These are phyloP conservation scores for Vanrija pseudolonga DNA, from an alignment of 1,284 basidiomycete species.

Conservation along the genomic window DNA sequence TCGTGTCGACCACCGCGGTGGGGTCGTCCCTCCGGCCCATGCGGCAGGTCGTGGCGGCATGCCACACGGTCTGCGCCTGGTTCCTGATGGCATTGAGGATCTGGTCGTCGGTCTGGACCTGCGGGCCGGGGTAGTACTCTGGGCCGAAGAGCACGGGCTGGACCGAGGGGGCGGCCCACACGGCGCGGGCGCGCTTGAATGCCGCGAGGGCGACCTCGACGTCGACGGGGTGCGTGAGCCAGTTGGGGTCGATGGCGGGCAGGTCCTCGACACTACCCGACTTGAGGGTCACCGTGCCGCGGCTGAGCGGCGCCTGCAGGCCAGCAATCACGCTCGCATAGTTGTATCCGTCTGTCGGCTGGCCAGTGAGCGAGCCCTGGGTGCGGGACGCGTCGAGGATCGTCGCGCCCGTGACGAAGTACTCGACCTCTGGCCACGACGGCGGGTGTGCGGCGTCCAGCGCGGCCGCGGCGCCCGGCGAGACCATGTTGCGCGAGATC, in stretches of 20 bases:
- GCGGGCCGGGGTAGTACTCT: conserved; percentile 1
- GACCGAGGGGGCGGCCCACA: background rate
- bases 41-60: conserved; percentile 1
- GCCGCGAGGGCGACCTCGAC: conserved; percentile 1
- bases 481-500: background rate
- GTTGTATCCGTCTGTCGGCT: conserved; percentile 1
- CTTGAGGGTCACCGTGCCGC: background rate
- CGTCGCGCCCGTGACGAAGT: background rate
- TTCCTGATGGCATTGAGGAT: background rate
- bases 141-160: background rate
- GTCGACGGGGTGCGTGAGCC: conserved; percentile 5
- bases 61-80: conserved; percentile 1
- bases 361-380: too few species aligned
- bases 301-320: background rate
- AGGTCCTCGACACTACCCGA: background rate
- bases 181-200: conserved; percentile 1
- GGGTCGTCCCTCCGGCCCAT: conserved; percentile 5
- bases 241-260: conserved; percentile 1
- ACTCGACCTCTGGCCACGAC: conserved; percentile 3
- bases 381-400: too few species aligned
- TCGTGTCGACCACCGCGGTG: conserved; percentile 5
- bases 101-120: conserved; percentile 1
- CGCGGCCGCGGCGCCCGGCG: background rate
- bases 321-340: conserved; percentile 3
- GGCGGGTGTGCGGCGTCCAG: background rate